Conservation (phyloP, 805 yeast species). For the Lipomyces yamanashiensis region DNA sequence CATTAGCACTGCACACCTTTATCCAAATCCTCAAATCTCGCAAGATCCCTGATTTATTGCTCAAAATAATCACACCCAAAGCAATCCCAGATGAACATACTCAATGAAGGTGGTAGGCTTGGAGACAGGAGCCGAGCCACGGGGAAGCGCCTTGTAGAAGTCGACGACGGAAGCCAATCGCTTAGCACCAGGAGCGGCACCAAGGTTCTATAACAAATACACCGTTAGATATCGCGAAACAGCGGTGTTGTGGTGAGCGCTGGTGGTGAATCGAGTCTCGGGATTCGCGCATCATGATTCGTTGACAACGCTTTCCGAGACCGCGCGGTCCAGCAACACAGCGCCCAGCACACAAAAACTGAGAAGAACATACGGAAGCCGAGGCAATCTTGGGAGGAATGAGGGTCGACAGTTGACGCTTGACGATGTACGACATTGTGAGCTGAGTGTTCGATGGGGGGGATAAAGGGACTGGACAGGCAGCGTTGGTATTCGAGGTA, state of each 20-base stretch:
- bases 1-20: background rate
- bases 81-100: constrained; percentile 18
- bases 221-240: background rate
- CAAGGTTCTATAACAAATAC: constrained; percentile 66
- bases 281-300: constrained; percentile 8
- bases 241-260: background rate
- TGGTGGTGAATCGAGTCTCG: constrained; percentile 1
- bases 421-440: constrained; percentile 78
- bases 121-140: constrained; percentile 77
- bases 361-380: constrained; percentile 67
- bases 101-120: constrained; percentile 53
- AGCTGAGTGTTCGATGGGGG: background rate
- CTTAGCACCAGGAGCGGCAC: constrained; percentile 95
- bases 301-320: constrained; percentile 6
- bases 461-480: background rate
- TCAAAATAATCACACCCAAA: background rate
- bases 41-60: background rate
- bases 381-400: constrained; percentile 99
- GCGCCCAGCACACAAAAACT: background rate
- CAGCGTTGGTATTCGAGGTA: background rate
- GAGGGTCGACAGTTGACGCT: constrained; percentile 92
- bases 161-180: constrained; percentile 93
- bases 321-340: background rate
- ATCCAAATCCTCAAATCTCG: too few species aligned
- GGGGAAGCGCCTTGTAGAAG: constrained; percentile 95